Percentiles rank a stretch among this genome's conserved stretches.
These are phyloP conservation scores for Sporisorium exsertum DNA, from an alignment of 1,284 basidiomycete species.

Conservation along the genomic window DNA sequence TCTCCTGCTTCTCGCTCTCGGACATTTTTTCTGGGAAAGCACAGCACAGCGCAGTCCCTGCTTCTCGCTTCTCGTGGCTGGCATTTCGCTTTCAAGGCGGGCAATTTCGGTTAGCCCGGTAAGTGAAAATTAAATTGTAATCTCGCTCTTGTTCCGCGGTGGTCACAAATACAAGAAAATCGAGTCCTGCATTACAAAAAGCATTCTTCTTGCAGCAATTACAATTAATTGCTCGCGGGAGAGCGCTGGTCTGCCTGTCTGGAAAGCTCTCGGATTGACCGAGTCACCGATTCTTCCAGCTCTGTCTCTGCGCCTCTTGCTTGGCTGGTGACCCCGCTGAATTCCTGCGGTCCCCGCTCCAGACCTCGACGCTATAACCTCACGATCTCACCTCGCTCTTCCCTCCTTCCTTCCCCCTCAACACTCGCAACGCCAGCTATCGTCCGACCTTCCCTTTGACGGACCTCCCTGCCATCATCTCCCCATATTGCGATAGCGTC, in stretches of 20 bases:
- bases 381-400: neutral
- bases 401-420: neutral
- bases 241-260: too few species aligned
- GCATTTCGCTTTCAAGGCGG: conserved; percentile 7
- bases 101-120: conserved; percentile 40
- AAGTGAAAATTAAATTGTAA: too few species aligned
- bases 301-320: neutral
- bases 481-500: neutral
- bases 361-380: neutral
- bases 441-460: neutral
- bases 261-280: conserved; percentile 2
- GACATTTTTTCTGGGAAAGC: neutral
- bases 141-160: neutral
- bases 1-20: neutral
- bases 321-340: neutral
- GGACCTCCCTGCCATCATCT: neutral
- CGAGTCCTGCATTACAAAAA: too few species aligned
- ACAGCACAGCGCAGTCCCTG: neutral
- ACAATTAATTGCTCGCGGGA: too few species aligned
- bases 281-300: conserved; percentile 18
- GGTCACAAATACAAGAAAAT: too few species aligned
- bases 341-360: conserved; percentile 2
- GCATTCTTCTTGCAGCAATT: neutral
- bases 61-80: conserved; percentile 4
- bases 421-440: neutral